A percentile compares a stretch with the other conserved stretches of the same genome.
phyloP scores from a whole-genome alignment of 2,329 filamentous ascomycete species.

The Zymoseptoria pseudotritici region DNA sequence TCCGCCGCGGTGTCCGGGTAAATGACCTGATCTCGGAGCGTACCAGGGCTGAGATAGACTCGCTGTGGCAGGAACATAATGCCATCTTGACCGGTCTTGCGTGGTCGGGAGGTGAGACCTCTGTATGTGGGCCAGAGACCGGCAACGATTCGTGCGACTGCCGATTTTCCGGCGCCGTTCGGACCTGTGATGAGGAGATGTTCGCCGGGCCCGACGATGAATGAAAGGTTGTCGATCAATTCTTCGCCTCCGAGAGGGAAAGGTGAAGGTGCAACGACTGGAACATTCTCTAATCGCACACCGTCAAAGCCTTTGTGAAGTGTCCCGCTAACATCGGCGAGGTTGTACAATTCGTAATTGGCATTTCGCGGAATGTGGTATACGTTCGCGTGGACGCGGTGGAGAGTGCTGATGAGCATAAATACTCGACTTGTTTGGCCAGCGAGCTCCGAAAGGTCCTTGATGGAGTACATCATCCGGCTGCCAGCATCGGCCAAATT shows the following conservation, averaged over 20 bases:
- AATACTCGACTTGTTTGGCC: constrained; percentile 96
- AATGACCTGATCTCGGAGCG: constrained; percentile 91
- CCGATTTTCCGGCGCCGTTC: constrained; percentile 89
- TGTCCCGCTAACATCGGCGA: constrained; percentile 88
- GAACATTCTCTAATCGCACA: constrained; percentile 85
- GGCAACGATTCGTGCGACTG: constrained; percentile 78
- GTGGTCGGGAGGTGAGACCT: constrained; percentile 80
- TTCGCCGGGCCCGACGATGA: constrained; percentile 83
- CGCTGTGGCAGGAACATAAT: constrained; percentile 98
- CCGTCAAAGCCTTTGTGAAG: constrained; percentile 93
- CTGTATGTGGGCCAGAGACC: constrained; percentile 96
- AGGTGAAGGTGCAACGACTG: constrained; percentile 78
- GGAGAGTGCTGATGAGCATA: constrained; percentile 87
- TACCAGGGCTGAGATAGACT: constrained; percentile 86
- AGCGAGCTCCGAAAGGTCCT: constrained; percentile 90
- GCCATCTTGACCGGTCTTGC: constrained; percentile 62
- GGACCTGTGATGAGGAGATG: constrained; percentile 91
- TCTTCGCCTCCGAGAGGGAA: constrained; percentile 90
- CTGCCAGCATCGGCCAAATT: constrained; percentile 93
- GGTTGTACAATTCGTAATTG: constrained; percentile 73
- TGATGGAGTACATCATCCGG: constrained; percentile 99
- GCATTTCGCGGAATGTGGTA: constrained; percentile 64
- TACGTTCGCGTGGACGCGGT: constrained; percentile 83
- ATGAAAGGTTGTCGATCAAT: constrained; percentile 76
- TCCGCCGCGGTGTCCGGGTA: constrained; percentile 93